Base-by-base conservation (phyloP, 192 early-diverging fungal species). In the Dimargaris cristalligena region DNA sequence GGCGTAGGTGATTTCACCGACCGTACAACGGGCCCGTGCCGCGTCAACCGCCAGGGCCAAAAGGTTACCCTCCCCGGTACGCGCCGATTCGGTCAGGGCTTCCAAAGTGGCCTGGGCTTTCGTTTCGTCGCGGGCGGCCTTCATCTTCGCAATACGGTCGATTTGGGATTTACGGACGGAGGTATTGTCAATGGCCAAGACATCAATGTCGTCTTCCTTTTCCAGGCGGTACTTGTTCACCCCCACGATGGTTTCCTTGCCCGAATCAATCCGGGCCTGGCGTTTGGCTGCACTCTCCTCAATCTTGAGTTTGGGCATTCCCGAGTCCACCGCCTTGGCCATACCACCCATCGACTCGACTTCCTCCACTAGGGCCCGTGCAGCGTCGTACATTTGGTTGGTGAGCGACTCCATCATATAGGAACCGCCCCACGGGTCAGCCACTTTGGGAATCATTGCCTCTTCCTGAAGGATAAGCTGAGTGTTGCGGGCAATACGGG, bases 361-460 rank as follows among this genome's bases (percentile, higher is more conserved):
- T 66, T 92, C 90, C 23, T 84, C 72, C 52, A 92, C 81, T 56
- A 88, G 80, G 44, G 68, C 71, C 44, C 71, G 67, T 1, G 90
- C 87, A 0, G 67, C 62, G 30, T 84, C 76, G 70, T 81, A 89
- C 59, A 92, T 73, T 35, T 86, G 78, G 57, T 86, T 79, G 32
- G 90, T 92, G 72, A 92, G 72, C 3, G 81, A 80, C 75, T 92
- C 90, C 90, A 92, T 92, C 84, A 92, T 85, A 67, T 89, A 92
- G 22, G 85, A 88, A 26, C 90, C 90, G 3, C 85, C 90, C 90
- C 90, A 92, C 1, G 90, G 90, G 60, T 92, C 90, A 28, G 88
- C 88, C 8, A 92, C 89, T 67, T 83, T 85, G 16, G 90, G 88
- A 32, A 92, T 90, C 41, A 77, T 75, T 4, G 90, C 88, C 64